Conservation (phyloP, 768 basidiomycete genomes). For the Tulasnella sp. region DNA sequence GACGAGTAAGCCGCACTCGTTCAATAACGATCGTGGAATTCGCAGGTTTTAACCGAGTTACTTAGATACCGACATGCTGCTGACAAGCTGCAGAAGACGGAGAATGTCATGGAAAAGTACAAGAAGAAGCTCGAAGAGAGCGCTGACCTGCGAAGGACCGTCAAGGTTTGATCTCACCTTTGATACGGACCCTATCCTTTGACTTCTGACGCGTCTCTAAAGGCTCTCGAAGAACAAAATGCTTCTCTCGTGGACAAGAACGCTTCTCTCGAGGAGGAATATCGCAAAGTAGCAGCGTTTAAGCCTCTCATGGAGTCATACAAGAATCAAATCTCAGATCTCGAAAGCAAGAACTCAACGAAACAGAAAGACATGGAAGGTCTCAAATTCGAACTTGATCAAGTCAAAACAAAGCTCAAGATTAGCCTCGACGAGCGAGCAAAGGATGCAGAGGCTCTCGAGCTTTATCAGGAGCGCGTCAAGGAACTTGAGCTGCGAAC, state of each 20-base stretch:
- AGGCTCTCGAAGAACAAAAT: constrained; percentile 91
- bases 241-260: constrained; percentile 86
- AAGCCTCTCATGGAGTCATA: constrained; percentile 89
- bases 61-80: constrained; percentile 81
- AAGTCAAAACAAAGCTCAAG: constrained; percentile 59
- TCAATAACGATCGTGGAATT: background rate
- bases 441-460: constrained; percentile 76
- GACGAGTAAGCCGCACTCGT: constrained; percentile 65
- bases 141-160: constrained; percentile 46
- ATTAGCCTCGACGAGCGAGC: constrained; percentile 60
- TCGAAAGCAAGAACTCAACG: constrained; percentile 62
- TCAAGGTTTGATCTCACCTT: constrained; percentile 32
- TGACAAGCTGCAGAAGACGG: constrained; percentile 85
- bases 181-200: background rate
- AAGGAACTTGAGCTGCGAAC: constrained; percentile 74
- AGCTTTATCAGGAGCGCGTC: constrained; percentile 83
- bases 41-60: background rate
- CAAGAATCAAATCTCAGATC: constrained; percentile 72
- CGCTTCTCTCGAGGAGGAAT: constrained; percentile 86
- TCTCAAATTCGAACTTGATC: constrained; percentile 68
- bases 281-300: constrained; percentile 74
- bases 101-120: constrained; percentile 98
- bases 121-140: constrained; percentile 97
- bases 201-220: background rate
- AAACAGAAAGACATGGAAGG: constrained; percentile 65